Evolutionary conservation across 148 eudicot species (phyloP), one percentile per base, ranked within the genome.

Genomic region (Rhododendron molle): DNA sequence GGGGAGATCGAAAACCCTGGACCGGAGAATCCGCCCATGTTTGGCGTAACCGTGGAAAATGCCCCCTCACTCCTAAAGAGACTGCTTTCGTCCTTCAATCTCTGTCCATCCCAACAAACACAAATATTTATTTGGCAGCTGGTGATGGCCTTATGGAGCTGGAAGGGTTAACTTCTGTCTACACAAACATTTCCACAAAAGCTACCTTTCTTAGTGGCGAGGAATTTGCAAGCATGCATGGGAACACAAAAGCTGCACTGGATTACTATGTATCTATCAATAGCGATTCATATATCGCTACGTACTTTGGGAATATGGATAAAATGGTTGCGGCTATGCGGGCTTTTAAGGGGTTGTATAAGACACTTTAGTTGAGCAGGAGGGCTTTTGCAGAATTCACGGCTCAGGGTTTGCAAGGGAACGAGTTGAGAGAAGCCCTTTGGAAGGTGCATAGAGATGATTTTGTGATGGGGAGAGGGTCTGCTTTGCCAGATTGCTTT

Each of bases 251-350:
- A 87, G 99, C 99, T 54, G 98, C 98, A 4, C 90, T 97, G 56
- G 99, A 97, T 91, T 97, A 97, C 86, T 88, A 93, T 82, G 92
- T 97, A 40, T 92, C 99, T 3, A 95, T 95, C 34, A 93, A 91
- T 44, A 93, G 98, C 36, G 98, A 97, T 86, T 86, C 96, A 0
- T 97, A 95, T 62, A 84, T 95, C 6, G 98, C 98, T 13, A 97
- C 98, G 0, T 95, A 94, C 86, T 97, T 97, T 67, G 98, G 99
- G 58, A 97, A 97, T 86, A 97, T 97, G 98, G 98, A 95, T 86
- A 97, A 95, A 87, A 97, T 95, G 98, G 99, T 97, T 23, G 92
- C 99, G 0, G 99, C 99, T 32, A 95, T 95, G 98, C 86, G 99
- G 49, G 96, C 99, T 34, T 92, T 82, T 20, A 91, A 90, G 88